Base-by-base conservation (phyloP, 2,329 filamentous ascomycete species). In the Diaporthe australafricana region DNA sequence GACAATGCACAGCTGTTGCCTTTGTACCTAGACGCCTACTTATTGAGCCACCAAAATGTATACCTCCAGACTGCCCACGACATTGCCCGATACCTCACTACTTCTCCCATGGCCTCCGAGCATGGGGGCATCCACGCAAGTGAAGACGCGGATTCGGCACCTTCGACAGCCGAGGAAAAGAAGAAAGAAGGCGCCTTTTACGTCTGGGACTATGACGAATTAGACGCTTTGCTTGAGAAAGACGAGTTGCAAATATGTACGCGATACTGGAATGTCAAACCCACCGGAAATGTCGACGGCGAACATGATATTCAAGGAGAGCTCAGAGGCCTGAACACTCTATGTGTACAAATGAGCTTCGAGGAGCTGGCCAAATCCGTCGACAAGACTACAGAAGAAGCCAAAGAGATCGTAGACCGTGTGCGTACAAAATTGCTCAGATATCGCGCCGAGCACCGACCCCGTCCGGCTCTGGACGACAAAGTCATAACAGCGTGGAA, bases 111-210 rank as follows among this genome's bases (percentile, higher is more conserved):
- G 76, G 86, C 90, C 32, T 88, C 92, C 2, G 80, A 87, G 0
- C 85, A 86, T 2, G 94, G 95, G 8, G 94, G 92, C 0, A 94
- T 97, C 79, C 91, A 91, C 77, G 93, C 94, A 0, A 94, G 93
- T 35, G 95, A 98, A 81, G 93, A 96, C 74, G 94, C 95, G 0
- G 94, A 97, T 80, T 96, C 94, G 2, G 85, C 90, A 52, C 91
- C 91, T 52, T 88, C 88, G 38, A 87, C 87, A 16, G 89, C 89
- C 1, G 93, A 95, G 75, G 87, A 86, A 5, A 92, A 95, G 68
- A 95, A 95, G 84, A 89, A 92, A 42, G 95, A 98, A 81, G 95
- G 95, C 1, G 94, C 94, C 0, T 97, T 93, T 79, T 97, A 97
- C 77, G 89, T 97, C 5, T 98, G 95, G 94, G 95, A 94, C 0